phyloP scores from a whole-genome alignment of 106 monocot genomes.

The Vanilla planifolia region DNA sequence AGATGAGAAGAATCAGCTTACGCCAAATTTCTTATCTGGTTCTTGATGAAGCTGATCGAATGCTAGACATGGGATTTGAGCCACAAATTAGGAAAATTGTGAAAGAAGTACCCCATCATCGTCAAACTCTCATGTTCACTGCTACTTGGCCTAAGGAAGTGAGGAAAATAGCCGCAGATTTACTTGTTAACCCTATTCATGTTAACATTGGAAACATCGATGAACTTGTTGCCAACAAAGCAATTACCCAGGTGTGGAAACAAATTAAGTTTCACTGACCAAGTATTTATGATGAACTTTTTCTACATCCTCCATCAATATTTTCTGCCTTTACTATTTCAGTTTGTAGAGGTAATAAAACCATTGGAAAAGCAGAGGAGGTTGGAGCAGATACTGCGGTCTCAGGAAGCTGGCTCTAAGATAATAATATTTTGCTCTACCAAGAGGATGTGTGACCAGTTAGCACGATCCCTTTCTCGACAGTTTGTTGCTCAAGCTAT shows the following conservation, averaged over 20 bases:
- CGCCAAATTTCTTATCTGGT: slow-evolving; percentile 88
- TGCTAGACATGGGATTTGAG: slow-evolving; percentile 99
- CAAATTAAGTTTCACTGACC: neutral
- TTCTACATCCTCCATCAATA: neutral
- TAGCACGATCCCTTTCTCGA: slow-evolving; percentile 50
- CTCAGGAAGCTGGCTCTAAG: slow-evolving; percentile 83
- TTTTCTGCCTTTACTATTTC: slow-evolving; percentile 2
- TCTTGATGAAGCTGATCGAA: slow-evolving; percentile 91
- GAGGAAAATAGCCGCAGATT: slow-evolving; percentile 79
- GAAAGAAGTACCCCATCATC: slow-evolving; percentile 77
- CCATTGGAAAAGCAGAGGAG: slow-evolving; percentile 73
- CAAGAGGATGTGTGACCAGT: slow-evolving; percentile 92
- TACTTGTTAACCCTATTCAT: slow-evolving; percentile 52
- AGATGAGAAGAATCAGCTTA: slow-evolving; percentile 77
- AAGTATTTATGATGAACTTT: neutral
- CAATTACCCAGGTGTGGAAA: slow-evolving; percentile 78
- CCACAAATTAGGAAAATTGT: slow-evolving; percentile 94
- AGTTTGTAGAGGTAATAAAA: slow-evolving; percentile 75
- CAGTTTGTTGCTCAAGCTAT: slow-evolving; percentile 80
- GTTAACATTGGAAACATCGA: slow-evolving; percentile 75
- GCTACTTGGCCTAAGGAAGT: slow-evolving; percentile 99
- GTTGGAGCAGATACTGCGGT: slow-evolving; percentile 79
- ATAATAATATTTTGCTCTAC: slow-evolving; percentile 85
- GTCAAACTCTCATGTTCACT: slow-evolving; percentile 94
- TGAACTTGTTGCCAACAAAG: slow-evolving; percentile 89